phyloP scores from a whole-genome alignment of 768 basidiomycete species.

The Phaeotremella fagi region DNA sequence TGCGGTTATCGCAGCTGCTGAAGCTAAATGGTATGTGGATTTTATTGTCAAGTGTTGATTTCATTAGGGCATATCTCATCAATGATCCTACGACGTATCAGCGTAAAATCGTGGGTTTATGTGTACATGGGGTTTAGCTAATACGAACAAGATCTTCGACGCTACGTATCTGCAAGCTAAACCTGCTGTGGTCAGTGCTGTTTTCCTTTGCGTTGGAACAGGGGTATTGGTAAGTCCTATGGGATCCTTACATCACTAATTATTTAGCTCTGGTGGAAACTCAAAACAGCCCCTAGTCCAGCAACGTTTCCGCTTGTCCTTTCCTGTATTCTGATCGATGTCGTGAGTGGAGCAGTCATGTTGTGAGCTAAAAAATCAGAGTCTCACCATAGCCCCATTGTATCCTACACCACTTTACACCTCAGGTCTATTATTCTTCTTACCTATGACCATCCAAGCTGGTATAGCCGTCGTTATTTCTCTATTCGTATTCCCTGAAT shows the following conservation, averaged over 20 bases:
- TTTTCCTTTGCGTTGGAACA: conserved; percentile 37
- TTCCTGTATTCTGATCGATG: conserved; percentile 41
- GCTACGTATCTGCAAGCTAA: conserved; percentile 43
- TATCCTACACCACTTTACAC: conserved; percentile 30
- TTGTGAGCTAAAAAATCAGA: conserved; percentile 14
- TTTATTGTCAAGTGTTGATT: conserved; percentile 5
- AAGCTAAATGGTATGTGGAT: conserved; percentile 21
- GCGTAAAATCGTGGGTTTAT: conserved; percentile 10
- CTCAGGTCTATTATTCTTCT: conserved; percentile 36
- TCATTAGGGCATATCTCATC: conserved; percentile 5
- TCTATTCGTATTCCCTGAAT: conserved; percentile 42
- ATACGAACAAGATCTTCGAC: conserved; percentile 33
- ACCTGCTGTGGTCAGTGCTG: conserved; percentile 32
- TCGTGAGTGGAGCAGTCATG: conserved; percentile 15
- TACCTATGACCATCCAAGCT: conserved; percentile 44
- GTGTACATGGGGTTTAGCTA: background rate
- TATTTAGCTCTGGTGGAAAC: conserved; percentile 38
- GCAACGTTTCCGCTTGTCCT: conserved; percentile 44
- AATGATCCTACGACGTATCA: conserved; percentile 5
- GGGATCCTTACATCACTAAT: no score
- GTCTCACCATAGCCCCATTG: conserved; percentile 31
- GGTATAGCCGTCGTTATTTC: conserved; percentile 33
- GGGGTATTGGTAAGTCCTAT: conserved; percentile 29
- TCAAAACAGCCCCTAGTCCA: conserved; percentile 42
- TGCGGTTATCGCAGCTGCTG: conserved; percentile 15